Evolutionary conservation across 2,329 filamentous ascomycete genomes (phyloP), one percentile per base, ranked within the genome.

Genomic region (Penicillium freii): DNA sequence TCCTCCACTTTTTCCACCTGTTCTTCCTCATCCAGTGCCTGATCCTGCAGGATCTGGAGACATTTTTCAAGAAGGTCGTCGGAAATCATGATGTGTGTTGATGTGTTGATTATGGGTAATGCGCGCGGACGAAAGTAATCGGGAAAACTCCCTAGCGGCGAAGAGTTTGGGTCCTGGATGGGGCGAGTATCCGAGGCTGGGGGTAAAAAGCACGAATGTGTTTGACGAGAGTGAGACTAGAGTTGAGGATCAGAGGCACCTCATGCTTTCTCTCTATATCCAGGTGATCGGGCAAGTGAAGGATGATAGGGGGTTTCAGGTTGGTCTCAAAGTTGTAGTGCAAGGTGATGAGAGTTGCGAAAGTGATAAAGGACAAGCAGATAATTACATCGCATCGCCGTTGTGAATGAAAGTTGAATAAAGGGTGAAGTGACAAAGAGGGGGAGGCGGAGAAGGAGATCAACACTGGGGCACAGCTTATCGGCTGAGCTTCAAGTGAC

Each of bases 11-110:
- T 90, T 76, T 97, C 93, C 48, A 90, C 93, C 81, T 94, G 96
- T 71, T 97, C 93, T 77, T 99, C 94, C 62, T 97, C 94, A 68
- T 96, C 91, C 60, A 96, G 82, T 54, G 83, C 81, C 57, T 86
- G 79, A 77, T 97, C 88, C 78, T 94, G 87, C 63, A 99, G 84
- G 71, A 97, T 85, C 51, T 91, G 90, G 73, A 95, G 85, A 75
- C 92, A 96, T 70, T 94, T 84, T 68, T 97, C 92, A 80, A 95
- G 96, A 55, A 93, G 87, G 67, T 92, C 87, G 81, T 97, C 93
- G 68, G 92, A 90, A 62, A 96, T 87, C 93, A 97, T 97, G 72
- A 61, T 83, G 76, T 59, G 52, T 59, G 51, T 59, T 48, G 33
- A 45, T 50, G 23, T 23, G 23, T 23, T 23, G 23, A 5, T 23